Evolutionary conservation across 345 rosid genomes (phyloP).

Genomic region (Citrus sp.): DNA sequence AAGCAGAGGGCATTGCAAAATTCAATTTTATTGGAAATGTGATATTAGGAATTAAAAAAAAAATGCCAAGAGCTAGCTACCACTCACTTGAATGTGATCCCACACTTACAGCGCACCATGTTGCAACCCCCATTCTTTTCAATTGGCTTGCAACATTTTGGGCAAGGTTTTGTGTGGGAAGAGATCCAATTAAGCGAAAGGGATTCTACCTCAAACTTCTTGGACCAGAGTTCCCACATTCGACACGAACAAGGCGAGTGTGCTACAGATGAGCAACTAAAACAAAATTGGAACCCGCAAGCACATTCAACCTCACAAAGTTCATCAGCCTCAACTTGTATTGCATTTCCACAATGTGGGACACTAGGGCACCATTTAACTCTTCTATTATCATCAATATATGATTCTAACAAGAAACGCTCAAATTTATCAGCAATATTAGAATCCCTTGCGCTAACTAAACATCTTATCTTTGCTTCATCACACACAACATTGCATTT

Average conservation of each 20-base stretch:
- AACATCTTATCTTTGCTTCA: conserved; percentile 27
- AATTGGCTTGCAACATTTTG: conserved; percentile 53
- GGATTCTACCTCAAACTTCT: conserved; percentile 51
- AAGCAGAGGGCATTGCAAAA: neutral
- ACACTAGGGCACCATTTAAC: conserved; percentile 53
- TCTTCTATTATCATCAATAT: conserved; percentile 42
- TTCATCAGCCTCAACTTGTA: conserved; percentile 30
- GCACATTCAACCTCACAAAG: conserved; percentile 37
- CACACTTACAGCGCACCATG: conserved; percentile 52
- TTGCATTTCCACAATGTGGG: conserved; percentile 50
- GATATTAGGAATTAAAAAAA: too few relatives aligned
- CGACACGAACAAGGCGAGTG: conserved; percentile 44
- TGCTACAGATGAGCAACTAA: conserved; percentile 31
- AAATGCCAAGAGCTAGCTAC: too few relatives aligned
- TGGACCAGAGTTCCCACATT: conserved; percentile 40
- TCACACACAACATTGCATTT: conserved; percentile 41
- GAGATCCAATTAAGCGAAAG: conserved; percentile 56
- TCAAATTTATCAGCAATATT: conserved; percentile 35
- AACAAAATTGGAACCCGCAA: conserved; percentile 41
- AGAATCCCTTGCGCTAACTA: conserved; percentile 29
- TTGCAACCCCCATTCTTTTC: conserved; percentile 74
- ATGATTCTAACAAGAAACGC: conserved; percentile 36
- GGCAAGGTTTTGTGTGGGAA: conserved; percentile 59
- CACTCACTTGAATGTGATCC: conserved; percentile 4
- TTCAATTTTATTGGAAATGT: neutral